phyloP scores from a whole-genome alignment of 768 basidiomycete species.

The Boletales sp. region DNA sequence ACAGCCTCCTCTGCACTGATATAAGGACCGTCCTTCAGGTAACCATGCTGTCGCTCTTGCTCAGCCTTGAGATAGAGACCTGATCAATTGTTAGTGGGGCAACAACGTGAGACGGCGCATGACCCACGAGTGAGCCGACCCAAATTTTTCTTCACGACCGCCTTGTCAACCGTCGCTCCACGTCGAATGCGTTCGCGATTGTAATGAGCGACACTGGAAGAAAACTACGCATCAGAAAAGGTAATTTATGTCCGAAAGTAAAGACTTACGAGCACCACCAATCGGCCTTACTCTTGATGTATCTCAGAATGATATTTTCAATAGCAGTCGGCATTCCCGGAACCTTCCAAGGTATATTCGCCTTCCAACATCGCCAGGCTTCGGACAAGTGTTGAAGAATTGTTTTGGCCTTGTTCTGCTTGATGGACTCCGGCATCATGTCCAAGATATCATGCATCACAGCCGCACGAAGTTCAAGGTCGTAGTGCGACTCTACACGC shows the following conservation, averaged over 20 bases:
- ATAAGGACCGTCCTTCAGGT: conserved; percentile 98
- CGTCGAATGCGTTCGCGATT: conserved; percentile 97
- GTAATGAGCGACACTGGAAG: conserved; percentile 83
- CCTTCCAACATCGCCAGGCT: conserved; percentile 98
- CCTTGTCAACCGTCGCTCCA: conserved; percentile 96
- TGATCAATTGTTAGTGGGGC: conserved; percentile 22
- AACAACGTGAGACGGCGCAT: background rate
- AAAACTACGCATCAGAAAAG: background rate
- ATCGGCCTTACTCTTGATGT: conserved; percentile 99
- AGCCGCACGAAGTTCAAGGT: conserved; percentile 93
- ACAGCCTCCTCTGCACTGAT: conserved; percentile 99
- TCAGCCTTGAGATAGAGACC: conserved; percentile 96
- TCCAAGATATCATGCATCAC: conserved; percentile 99
- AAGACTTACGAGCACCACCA: conserved; percentile 89
- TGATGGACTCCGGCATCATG: conserved; percentile 99
- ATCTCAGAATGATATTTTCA: conserved; percentile 97
- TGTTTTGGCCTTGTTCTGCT: conserved; percentile 99
- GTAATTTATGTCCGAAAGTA: background rate
- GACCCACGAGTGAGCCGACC: conserved; percentile 89
- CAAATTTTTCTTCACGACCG: conserved; percentile 98
- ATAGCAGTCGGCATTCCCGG: conserved; percentile 99
- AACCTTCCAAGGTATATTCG: conserved; percentile 99
- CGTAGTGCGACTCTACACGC: conserved; percentile 97
- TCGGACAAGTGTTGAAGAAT: conserved; percentile 97
- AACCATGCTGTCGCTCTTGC: conserved; percentile 97